phyloP scores from a whole-genome alignment of 1,284 basidiomycete species.

The Malassezia brasiliensis region DNA sequence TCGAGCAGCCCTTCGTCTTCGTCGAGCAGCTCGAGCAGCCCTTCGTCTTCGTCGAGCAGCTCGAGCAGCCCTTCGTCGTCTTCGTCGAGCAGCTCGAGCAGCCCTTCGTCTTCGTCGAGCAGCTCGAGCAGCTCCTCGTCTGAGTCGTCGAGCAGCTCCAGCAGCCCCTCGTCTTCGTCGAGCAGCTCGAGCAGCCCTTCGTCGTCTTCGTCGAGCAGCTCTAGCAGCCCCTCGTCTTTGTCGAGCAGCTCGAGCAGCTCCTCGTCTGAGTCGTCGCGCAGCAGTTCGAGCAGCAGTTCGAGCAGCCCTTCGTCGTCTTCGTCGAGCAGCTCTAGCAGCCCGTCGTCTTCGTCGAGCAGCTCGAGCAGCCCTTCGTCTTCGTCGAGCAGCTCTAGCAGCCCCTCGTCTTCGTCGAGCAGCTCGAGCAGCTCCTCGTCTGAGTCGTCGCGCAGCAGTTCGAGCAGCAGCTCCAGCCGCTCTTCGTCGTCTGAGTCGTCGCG shows the following conservation, averaged over 20 bases:
- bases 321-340: constrained; percentile 46
- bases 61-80: neutral
- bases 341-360: neutral
- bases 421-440: neutral
- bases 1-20: neutral
- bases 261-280: neutral
- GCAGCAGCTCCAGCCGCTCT: neutral
- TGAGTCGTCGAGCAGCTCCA: too few relatives aligned
- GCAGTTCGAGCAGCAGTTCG: neutral
- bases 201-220: neutral
- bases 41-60: neutral
- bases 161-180: too few relatives aligned
- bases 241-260: neutral
- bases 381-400: neutral
- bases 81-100: too few relatives aligned
- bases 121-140: constrained; percentile 13
- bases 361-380: neutral
- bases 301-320: neutral
- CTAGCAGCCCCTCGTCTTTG: neutral
- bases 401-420: neutral
- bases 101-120: constrained; percentile 6
- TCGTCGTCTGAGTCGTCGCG: neutral
- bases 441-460: neutral
- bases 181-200: neutral
- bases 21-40: neutral